A percentile compares a stretch with the other conserved stretches of the same genome.
phyloP scores from a whole-genome alignment of 768 basidiomycete genomes.

The Agaricus blazei region DNA sequence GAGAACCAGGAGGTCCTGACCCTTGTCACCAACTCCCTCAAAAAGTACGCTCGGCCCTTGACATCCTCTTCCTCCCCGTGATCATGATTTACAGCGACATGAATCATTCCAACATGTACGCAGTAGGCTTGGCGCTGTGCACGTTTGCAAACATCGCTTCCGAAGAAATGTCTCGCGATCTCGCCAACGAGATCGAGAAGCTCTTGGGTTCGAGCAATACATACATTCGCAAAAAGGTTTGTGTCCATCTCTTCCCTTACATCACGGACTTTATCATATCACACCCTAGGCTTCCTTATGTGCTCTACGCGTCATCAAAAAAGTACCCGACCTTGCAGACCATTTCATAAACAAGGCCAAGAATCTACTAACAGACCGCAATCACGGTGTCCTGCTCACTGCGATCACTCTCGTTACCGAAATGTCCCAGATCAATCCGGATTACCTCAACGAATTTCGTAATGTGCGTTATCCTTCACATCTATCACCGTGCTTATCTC shows the following conservation, averaged over 20 bases:
- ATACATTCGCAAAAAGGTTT: conserved; percentile 97
- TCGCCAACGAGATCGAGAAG: conserved; percentile 97
- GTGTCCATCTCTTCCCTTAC: conserved; percentile 13
- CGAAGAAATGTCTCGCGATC: conserved; percentile 98
- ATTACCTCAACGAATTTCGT: conserved; percentile 79
- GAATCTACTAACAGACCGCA: conserved; percentile 88
- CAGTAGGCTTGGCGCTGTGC: conserved; percentile 93
- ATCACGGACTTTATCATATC: conserved; percentile 8
- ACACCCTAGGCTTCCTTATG: conserved; percentile 81
- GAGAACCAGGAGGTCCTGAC: conserved; percentile 98
- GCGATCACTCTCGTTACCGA: conserved; percentile 93
- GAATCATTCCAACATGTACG: conserved; percentile 99
- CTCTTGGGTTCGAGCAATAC: conserved; percentile 95
- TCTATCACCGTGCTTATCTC: neutral
- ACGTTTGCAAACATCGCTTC: conserved; percentile 99
- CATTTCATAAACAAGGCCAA: conserved; percentile 89
- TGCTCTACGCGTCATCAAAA: conserved; percentile 89
- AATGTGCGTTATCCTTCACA: conserved; percentile 52
- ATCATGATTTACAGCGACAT: conserved; percentile 66
- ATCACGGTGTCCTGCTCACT: conserved; percentile 94
- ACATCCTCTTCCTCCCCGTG: neutral
- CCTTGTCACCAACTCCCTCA: conserved; percentile 94
- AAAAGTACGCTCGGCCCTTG: conserved; percentile 63
- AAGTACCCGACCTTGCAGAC: conserved; percentile 93
- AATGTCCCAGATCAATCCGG: conserved; percentile 80